Conservation (phyloP, 306 rosid species). For the Inga laurina region DNA sequence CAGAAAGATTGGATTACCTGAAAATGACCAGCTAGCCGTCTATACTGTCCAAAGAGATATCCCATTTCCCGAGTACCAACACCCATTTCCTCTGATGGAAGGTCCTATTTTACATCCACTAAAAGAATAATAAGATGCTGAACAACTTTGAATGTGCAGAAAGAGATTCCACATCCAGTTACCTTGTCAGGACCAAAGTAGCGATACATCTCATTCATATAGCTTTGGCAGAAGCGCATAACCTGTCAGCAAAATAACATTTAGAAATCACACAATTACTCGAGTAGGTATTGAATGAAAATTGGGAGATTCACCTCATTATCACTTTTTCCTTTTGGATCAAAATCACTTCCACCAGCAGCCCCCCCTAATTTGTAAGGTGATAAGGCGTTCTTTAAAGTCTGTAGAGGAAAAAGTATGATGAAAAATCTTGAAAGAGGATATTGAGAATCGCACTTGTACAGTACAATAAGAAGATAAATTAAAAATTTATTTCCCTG, state of each 20-base stretch:
- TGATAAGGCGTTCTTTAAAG: constrained; percentile 92
- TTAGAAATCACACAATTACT: constrained; percentile 33
- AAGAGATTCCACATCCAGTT: constrained; percentile 37
- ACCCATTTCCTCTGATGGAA: constrained; percentile 99
- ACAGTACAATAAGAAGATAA: background rate
- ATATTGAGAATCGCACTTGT: background rate
- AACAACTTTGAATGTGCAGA: constrained; percentile 13
- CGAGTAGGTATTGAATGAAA: constrained; percentile 9
- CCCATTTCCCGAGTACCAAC: constrained; percentile 99
- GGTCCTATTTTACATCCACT: constrained; percentile 66
- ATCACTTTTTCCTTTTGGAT: constrained; percentile 95
- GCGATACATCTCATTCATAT: constrained; percentile 91
- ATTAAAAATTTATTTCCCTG: too few species aligned
- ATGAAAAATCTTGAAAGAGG: background rate
- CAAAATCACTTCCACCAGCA: constrained; percentile 99
- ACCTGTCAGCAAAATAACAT: constrained; percentile 59
- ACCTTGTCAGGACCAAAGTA: constrained; percentile 99
- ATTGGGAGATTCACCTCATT: constrained; percentile 66
- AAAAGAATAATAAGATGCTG: constrained; percentile 35
- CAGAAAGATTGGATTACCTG: constrained; percentile 57
- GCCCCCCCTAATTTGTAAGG: constrained; percentile 99
- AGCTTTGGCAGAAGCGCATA: constrained; percentile 99
- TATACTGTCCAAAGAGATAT: constrained; percentile 95
- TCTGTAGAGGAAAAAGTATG: constrained; percentile 46
- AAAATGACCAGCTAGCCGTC: constrained; percentile 92